Base-by-base conservation (phyloP, 2,329 filamentous ascomycete genomes). In the Gaeumannomyces tritici region DNA sequence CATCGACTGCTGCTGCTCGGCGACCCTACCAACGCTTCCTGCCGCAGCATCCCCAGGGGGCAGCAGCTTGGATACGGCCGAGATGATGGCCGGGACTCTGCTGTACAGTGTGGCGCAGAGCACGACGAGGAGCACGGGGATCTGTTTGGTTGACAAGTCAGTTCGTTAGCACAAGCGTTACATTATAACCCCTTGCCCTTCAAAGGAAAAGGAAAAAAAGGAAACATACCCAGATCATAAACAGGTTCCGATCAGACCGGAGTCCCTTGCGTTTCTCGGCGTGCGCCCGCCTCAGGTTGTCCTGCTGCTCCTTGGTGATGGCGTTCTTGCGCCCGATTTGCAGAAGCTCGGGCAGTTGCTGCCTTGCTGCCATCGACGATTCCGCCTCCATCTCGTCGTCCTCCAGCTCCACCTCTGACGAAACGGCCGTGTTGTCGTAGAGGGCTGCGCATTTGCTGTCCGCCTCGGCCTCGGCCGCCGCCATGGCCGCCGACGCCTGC, bases 261-360 rank as follows among this genome's bases (percentile, higher is more conserved):
- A 87, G 75, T 64, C 79, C 80, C 79, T 88, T 88, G 68, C 86
- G 76, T 71, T 84, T 87, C 70, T 81, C 79, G 62, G 85, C 82
- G 65, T 85, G 83, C 29, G 80, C 84, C 61, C 83, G 76, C 57
- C 86, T 77, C 65, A 89, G 79, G 66, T 83, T 83, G 66, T 86
- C 84, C 70, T 86, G 84, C 70, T 88, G 85, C 69, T 87, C 84
- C 69, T 81, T 82, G 33, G 85, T 88, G 64, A 88, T 85, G 62
- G 80, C 79, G 69, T 85, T 81, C 73, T 87, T 87, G 64, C 81
- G 79, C 6, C 85, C 84, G 64, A 88, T 87, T 69, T 82, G 82
- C 33, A 88, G 77, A 31, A 85, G 67, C 13, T 71, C 69, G 11
- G 76, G 76, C 3, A 75, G 69, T 65, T 71, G 69, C 62, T 69